phyloP scores from a whole-genome alignment of 768 basidiomycete genomes.

The Mycena filopes region DNA sequence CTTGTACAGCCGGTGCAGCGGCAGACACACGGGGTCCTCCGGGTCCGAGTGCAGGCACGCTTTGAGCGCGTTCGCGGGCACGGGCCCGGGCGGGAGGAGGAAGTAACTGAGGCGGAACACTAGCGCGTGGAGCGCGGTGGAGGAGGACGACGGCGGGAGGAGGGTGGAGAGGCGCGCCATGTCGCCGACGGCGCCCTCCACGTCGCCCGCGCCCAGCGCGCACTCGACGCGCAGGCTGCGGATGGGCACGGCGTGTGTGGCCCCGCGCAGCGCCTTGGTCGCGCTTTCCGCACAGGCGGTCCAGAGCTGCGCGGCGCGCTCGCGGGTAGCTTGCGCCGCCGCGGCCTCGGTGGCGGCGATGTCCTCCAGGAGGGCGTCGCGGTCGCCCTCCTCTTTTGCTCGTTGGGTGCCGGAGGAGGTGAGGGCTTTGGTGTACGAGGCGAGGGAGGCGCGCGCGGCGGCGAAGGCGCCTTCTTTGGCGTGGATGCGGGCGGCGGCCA shows the following conservation, averaged over 20 bases:
- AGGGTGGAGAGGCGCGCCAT: slow-evolving; percentile 60
- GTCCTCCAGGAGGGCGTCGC: slow-evolving; percentile 63
- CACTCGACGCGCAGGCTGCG: slow-evolving; percentile 83
- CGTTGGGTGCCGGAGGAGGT: no score
- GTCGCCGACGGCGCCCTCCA: slow-evolving; percentile 88
- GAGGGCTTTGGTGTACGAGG: slow-evolving; percentile 64
- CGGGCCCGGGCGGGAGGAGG: slow-evolving; percentile 73
- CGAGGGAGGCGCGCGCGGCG: slow-evolving; percentile 68
- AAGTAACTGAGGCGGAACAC: slow-evolving; percentile 87
- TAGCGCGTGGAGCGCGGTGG: slow-evolving; percentile 66
- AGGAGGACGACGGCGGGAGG: no score
- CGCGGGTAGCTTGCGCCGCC: slow-evolving; percentile 71
- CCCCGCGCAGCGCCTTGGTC: slow-evolving; percentile 72
- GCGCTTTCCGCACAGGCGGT: slow-evolving; percentile 84
- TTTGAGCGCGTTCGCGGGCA: slow-evolving; percentile 80
- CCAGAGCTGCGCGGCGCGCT: slow-evolving; percentile 77
- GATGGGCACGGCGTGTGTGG: slow-evolving; percentile 76
- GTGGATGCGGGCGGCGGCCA: slow-evolving; percentile 89
- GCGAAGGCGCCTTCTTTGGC: slow-evolving; percentile 81
- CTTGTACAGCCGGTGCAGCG: slow-evolving; percentile 82
- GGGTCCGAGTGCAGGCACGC: slow-evolving; percentile 96
- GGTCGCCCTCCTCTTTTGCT: slow-evolving; percentile 56
- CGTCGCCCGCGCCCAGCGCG: slow-evolving; percentile 79
- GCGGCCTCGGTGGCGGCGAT: slow-evolving; percentile 70
- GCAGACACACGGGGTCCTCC: slow-evolving; percentile 85